A percentile compares a stretch with the other conserved stretches of the same genome.
phyloP scores from a whole-genome alignment of 805 yeast genomes.

The Ogataea methanolica region DNA sequence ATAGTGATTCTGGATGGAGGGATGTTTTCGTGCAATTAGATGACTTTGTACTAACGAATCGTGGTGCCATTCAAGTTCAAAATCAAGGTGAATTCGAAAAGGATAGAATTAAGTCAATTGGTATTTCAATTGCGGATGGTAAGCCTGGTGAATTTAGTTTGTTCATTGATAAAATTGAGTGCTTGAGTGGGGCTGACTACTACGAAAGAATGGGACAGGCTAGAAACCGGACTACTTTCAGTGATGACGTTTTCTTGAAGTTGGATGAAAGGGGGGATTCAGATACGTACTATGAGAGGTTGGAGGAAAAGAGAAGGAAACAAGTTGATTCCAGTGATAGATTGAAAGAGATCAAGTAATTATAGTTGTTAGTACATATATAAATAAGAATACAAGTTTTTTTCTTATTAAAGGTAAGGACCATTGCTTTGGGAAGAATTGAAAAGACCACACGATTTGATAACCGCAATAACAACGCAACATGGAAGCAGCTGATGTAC shows the following conservation, averaged over 20 bases:
- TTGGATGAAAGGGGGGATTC: background rate
- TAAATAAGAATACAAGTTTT: no score
- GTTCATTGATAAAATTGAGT: constrained; percentile 70
- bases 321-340: no score
- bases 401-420: no score
- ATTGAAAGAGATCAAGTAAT: no score
- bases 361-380: no score
- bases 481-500: no score
- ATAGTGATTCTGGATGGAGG: constrained; percentile 53
- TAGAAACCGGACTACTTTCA: constrained; percentile 18
- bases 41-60: constrained; percentile 78
- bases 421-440: no score
- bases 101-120: constrained; percentile 63
- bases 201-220: constrained; percentile 36
- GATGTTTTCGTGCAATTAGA: constrained; percentile 72
- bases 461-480: no score
- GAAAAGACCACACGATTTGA: no score
- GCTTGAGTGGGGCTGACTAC: constrained; percentile 52
- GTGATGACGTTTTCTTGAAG: background rate
- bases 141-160: constrained; percentile 72
- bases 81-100: constrained; percentile 55
- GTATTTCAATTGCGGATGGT: constrained; percentile 73
- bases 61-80: constrained; percentile 58
- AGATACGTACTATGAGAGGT: background rate
- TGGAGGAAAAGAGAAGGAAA: background rate